A percentile compares a stretch with the other conserved stretches of the same genome.
phyloP scores from a whole-genome alignment of 371 early-diverging fungal species.

The Batrachochytrium dendrobatidis region DNA sequence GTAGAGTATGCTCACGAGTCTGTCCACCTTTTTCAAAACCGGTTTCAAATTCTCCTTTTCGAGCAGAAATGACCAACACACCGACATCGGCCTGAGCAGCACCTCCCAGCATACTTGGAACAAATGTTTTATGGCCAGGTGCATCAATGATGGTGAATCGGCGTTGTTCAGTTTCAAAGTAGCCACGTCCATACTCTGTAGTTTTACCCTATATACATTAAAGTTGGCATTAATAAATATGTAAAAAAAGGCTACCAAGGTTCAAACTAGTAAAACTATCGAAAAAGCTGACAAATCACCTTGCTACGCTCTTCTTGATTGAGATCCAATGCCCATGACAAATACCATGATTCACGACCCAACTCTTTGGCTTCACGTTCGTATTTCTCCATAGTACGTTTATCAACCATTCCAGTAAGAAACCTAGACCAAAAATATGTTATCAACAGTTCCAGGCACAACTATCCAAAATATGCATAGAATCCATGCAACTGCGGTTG shows the following conservation, averaged over 20 bases:
- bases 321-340: slow-evolving; percentile 96
- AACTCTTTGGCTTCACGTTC: slow-evolving; percentile 88
- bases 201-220: slow-evolving; percentile 73
- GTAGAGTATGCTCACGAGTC: slow-evolving; percentile 96
- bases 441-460: not conserved
- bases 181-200: slow-evolving; percentile 94
- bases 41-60: slow-evolving; percentile 99
- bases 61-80: slow-evolving; percentile 95
- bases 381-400: slow-evolving; percentile 98
- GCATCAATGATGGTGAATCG: slow-evolving; percentile 96
- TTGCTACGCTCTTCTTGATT: slow-evolving; percentile 94
- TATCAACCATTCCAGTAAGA: slow-evolving; percentile 96
- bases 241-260: not conserved
- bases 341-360: slow-evolving; percentile 94
- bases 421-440: slow-evolving; percentile 26
- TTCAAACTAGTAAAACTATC: not conserved
- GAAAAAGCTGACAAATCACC: slow-evolving; percentile 28
- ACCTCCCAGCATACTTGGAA: slow-evolving; percentile 98
- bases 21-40: slow-evolving; percentile 99
- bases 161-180: slow-evolving; percentile 92
- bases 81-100: slow-evolving; percentile 97
- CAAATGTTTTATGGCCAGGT: slow-evolving; percentile 99
- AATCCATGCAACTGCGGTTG: too few relatives aligned
- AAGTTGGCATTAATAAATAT: slow-evolving; percentile 1
- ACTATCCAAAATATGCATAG: too few relatives aligned